A percentile compares a stretch with the other conserved stretches of the same genome.
These are phyloP conservation scores for Agaricales sp. DNA, from an alignment of 1,284 basidiomycete genomes.

Conservation along the genomic window DNA sequence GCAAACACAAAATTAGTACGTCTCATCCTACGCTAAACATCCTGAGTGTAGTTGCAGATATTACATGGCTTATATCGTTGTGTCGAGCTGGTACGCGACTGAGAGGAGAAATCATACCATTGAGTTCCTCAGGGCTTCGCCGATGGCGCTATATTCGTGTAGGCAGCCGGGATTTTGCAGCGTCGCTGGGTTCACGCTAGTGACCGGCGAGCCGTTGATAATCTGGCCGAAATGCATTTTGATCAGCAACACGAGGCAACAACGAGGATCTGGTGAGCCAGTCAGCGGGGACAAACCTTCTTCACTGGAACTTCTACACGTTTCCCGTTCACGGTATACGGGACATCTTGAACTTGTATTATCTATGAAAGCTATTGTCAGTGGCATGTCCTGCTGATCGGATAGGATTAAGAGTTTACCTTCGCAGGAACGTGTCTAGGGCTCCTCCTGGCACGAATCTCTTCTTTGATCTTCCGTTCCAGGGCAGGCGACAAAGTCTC, in stretches of 20 bases:
- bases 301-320: constrained; percentile 78
- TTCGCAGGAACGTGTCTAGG: constrained; percentile 65
- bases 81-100: too few species aligned
- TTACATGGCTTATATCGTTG: too few species aligned
- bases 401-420: constrained; percentile 28
- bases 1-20: too few species aligned
- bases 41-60: too few species aligned
- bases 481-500: constrained; percentile 39
- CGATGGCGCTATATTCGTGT: constrained; percentile 50
- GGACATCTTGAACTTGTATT: constrained; percentile 62
- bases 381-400: constrained; percentile 9
- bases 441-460: constrained; percentile 58
- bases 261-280: constrained; percentile 8
- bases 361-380: constrained; percentile 31
- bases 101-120: too few species aligned
- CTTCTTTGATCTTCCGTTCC: constrained; percentile 46
- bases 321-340: constrained; percentile 83
- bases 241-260: constrained; percentile 7
- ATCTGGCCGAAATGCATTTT: constrained; percentile 33
- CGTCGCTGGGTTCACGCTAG: constrained; percentile 67
- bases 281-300: constrained; percentile 37
- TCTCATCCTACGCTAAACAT: too few species aligned
- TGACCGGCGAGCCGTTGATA: constrained; percentile 69
- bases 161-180: constrained; percentile 71
- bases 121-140: constrained; percentile 31